Evolutionary conservation across 2,329 filamentous ascomycete genomes (phyloP), one percentile per base, ranked within the genome.

Genomic region (Boeremia exigua): DNA sequence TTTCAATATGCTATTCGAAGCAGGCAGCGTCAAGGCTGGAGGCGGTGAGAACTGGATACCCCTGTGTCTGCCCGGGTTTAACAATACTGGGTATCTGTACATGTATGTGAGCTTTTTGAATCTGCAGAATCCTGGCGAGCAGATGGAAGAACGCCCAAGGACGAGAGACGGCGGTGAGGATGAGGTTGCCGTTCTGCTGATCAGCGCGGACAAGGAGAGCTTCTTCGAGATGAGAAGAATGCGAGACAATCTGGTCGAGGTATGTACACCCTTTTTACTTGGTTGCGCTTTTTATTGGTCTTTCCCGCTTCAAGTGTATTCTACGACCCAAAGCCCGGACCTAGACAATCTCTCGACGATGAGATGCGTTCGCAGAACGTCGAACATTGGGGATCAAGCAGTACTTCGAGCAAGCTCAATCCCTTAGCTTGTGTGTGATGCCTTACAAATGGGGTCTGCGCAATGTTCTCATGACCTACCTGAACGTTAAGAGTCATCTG

Each of bases 1-100:
- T 58, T 99, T 99, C 82, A 98, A 98, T 72, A 99, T 99, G 96
- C 86, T 99, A 2, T 99, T 99, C 68, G 93, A 96, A 78, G 95
- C 94, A 2, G 91, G 92, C 44, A 90, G 91, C 38, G 89, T 99
- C 72, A 94, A 95, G 72, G 89, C 92, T 17, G 93, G 91, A 6
- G 92, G 86, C n/a, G 95, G 94, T 28, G 95, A 99, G 76, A 97
- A 94, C 68, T 99, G 95, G 95, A 94, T 98, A 43, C 95, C 95
- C 0, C 82, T 99, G 6, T 99, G 95, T 68, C 83, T 99, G 3
- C 96, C 95, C 0, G 94, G 93, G 5, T 99, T 99, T 79, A 99
- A 99, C 78, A 98, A 92, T 74, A 90, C 88, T 47, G 96, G 95
- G 25, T 99, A 96, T 72, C 83, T 99, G 1, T 97, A 99, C 79